phyloP scores from a whole-genome alignment of 2,329 filamentous ascomycete genomes.

The Niveomyces coronatus region DNA sequence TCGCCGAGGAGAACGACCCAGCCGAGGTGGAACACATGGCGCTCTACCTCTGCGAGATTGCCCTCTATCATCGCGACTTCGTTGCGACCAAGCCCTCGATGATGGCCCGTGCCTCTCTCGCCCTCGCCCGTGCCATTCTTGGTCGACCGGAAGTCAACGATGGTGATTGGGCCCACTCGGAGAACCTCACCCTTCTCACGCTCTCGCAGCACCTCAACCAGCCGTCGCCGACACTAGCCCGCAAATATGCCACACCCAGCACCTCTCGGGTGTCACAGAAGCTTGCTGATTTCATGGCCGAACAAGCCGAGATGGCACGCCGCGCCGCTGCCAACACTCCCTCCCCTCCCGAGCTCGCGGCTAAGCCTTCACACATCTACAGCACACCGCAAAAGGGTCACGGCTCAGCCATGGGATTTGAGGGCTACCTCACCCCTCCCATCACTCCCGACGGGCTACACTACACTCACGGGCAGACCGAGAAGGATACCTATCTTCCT shows the following conservation, averaged over 20 bases:
- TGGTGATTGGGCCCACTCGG: conserved; percentile 65
- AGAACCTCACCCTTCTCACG: conserved; percentile 54
- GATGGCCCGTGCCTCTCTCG: conserved; percentile 79
- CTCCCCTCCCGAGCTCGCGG: conserved; percentile 45
- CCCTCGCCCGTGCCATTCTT: conserved; percentile 77
- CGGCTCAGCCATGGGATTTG: conserved; percentile 50
- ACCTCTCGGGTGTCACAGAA: conserved; percentile 43
- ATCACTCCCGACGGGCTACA: conserved; percentile 67
- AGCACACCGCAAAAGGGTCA: conserved; percentile 72
- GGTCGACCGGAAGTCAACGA: conserved; percentile 67
- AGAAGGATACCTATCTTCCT: conserved; percentile 36
- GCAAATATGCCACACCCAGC: conserved; percentile 48
- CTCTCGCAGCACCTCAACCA: conserved; percentile 50
- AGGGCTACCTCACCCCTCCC: conserved; percentile 75
- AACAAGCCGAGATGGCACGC: conserved; percentile 46
- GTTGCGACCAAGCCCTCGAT: conserved; percentile 85
- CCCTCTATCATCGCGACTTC: conserved; percentile 93
- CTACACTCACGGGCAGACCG: conserved; percentile 38
- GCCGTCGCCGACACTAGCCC: conserved; percentile 45
- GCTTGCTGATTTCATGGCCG: conserved; percentile 48
- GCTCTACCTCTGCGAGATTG: conserved; percentile 87
- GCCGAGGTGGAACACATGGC: conserved; percentile 90
- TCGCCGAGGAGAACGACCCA: conserved; percentile 69
- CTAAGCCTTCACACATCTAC: conserved; percentile 52
- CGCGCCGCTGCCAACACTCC: conserved; percentile 39